Evolutionary conservation across 805 yeast species (phyloP), one percentile per base, ranked within the genome.

Genomic region (Sugiyamaella marilandica): DNA sequence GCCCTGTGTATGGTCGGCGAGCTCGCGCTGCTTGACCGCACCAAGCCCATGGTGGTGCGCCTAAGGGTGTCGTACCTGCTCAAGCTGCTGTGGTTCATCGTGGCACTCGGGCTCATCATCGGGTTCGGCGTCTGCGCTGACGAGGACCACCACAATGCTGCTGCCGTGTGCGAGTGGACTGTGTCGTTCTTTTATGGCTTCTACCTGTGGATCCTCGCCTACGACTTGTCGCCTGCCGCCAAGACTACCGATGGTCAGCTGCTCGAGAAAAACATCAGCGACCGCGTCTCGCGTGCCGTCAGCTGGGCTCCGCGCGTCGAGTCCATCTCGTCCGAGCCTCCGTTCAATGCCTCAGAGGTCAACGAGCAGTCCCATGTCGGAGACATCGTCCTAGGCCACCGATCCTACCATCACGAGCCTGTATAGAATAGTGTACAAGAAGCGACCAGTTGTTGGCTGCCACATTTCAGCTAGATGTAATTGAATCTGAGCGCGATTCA

Each of bases 121-220:
- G 75, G 80, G 32, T 92, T 88, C 58, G 89, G 81, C n/a, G 74
- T 67, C 2, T 52, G 58, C 16, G 51, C 59, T 29, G 63, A 70
- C 48, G 62, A 65, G 65, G 65, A 66, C 10, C 73, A 74, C 26
- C 62, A 70, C 36, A 72, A 77, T 57, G 78, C 77, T 2, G 71
- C 76, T 39, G 90, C 90, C 0, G 72, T 75, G 18, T 81, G 85
- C 64, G 98, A 92, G 69, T 92, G 98, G 98, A 65, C 83, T 2
- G 69, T 91, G 41, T 83, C 92, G n/a, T 91, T 83, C 69, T 83
- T 87, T 82, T 91, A 86, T 65, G 94, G 95, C 2, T 61, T 84
- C 33, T 73, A 86, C 55, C 78, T 84, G 58, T 63, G 84, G 2
- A 70, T 83, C 52, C 74, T 91, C 66, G 71, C 85, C 1, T 75